Evolutionary conservation across 2,329 filamentous ascomycete genomes (phyloP), one percentile per base, ranked within the genome.

Genomic region (Cercospora zeae-maydis): DNA sequence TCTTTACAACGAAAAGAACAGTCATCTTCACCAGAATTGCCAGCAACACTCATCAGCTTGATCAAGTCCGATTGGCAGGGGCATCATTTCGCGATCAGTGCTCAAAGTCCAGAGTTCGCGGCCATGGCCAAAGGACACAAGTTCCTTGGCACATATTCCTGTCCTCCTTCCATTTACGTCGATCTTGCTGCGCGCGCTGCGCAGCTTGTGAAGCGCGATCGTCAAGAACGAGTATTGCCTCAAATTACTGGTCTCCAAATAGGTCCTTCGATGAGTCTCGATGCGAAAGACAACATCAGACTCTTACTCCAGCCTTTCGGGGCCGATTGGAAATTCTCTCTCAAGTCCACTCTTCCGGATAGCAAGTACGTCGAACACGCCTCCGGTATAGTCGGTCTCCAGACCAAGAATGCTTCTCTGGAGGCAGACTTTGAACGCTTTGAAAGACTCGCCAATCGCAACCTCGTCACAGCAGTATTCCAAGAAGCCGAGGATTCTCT

Each of bases 181-280:
- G 57, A 59, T 8, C 10, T 59, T 24, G 57, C 57, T 27, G 36
- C 55, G 11, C 36, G 55, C 30, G 55, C 55, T 31, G 55, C 55
- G 14, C 19, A 24, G 27, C 45, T 36, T 37, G 42, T 42, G 31
- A 24, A 21, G 31, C 42, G 31, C 21, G 42, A 51, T 14, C 7
- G 30, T 9, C 37, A 45, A 13, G 36, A 58, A 3, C 30, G 14
- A 2, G 27, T 58, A 3, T 33, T 58, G 2, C 55, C 55, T 3
- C 21, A 58, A 16, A 10, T 58, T 10, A 58, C 55, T n/a, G 55
- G 24, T 2, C 45, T 59, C 2, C 30, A 51, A 24, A 16, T 52
- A 10, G 42, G 42, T 4, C 30, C 45, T 1, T 52, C 45, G 2
- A 34, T 59, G 45, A 39, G 30, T 21, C 34, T 51, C 7, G 19